Evolutionary conservation across 208 protist genomes (phyloP), one percentile per base, ranked within the genome.

Genomic region (Leishmania lainsoni): DNA sequence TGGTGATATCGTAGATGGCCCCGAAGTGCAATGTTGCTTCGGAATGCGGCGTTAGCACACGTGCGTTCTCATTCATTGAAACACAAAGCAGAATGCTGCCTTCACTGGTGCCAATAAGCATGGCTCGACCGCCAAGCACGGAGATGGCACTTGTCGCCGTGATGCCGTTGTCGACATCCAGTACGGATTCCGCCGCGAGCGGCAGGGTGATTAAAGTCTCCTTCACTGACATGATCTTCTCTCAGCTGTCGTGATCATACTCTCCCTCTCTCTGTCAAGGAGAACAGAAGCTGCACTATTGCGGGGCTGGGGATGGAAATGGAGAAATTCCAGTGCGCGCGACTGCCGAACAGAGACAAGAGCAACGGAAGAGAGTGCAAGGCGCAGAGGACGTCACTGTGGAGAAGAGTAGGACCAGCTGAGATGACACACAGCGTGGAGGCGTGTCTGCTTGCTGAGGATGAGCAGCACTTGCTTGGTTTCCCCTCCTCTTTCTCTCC

Each of bases 11-110:
- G 74, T 94, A 86, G 42, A 97, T 86, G 3, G 90, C 76, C 20
- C 93, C 93, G 66, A 85, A 76, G 85, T 96, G 93, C 68, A 96
- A 79, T 22, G 83, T 74, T 5, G 84, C 32, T 54, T 90, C 78
- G 68, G 81, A 85, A 48, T 86, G 20, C n/a, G 81, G 84, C 66
- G 48, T 14, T 16, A 84, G 76, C 32, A 52, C n/a, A 14, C 20
- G 3, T 16, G 71, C 51, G 22, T 75, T 32, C 42, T 42, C 76
- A 42, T 39, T 54, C 22, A 49, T 10, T 14, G 35, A 6, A 48
- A 70, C 70, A 20, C 56, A 74, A 59, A 89, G 22, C 12, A 88
- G 73, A 17, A 86, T 10, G 52, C 72, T 84, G 52, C 81, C 81
- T 52, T 72, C 42, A 49, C 58, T 81, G 48, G 81, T 85, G 56